Conservation (phyloP, 805 yeast genomes). For the Cyberlindnera maclurae region DNA sequence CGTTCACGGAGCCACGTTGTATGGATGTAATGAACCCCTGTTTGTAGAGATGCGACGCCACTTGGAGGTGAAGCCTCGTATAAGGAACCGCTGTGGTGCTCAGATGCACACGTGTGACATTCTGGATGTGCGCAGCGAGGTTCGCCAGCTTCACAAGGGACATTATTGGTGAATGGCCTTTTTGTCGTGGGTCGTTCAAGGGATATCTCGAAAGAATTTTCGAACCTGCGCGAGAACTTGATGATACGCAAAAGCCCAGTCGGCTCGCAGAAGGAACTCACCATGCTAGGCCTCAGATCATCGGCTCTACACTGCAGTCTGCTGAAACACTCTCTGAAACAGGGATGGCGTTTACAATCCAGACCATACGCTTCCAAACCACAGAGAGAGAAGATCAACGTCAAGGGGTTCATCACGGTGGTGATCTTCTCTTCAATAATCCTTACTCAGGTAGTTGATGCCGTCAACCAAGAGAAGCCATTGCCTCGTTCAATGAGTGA, state of each 20-base stretch:
- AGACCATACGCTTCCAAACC: conserved; percentile 9
- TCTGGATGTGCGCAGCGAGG: conserved; percentile 83
- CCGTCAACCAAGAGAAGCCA: conserved; percentile 29
- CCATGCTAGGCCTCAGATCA: too few species aligned
- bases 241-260: too few species aligned
- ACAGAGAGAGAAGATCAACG: conserved; percentile 26
- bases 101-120: conserved; percentile 69
- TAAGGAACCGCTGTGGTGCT: conserved; percentile 78
- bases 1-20: conserved; percentile 75
- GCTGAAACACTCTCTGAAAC: too few species aligned
- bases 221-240: too few species aligned
- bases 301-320: too few species aligned
- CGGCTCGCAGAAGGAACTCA: too few species aligned
- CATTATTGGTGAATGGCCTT: conserved; percentile 38
- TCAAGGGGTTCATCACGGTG: conserved; percentile 34
- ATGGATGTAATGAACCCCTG: conserved; percentile 85
- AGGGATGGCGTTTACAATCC: not conserved
- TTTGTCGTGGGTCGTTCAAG: not conserved
- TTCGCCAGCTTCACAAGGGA: conserved; percentile 80
- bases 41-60: conserved; percentile 77
- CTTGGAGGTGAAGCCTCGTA: conserved; percentile 73
- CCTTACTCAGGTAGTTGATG: conserved; percentile 31
- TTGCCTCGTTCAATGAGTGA: conserved; percentile 25
- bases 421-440: conserved; percentile 40
- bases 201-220: too few species aligned